Evolutionary conservation across 257 asterid genomes (phyloP).

Genomic region (Solanum appendiculatum): DNA sequence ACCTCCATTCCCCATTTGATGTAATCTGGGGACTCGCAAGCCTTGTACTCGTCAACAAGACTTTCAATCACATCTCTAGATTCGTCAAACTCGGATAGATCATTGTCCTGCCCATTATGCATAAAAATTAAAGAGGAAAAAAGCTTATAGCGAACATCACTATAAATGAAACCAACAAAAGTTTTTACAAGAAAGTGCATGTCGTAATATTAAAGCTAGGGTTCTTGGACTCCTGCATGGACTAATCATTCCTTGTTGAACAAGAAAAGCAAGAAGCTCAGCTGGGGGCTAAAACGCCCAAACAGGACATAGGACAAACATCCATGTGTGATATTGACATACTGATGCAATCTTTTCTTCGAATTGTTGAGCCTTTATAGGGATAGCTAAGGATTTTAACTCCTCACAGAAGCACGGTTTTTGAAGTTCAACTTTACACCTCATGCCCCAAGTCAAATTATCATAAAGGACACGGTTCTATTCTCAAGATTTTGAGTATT

Average conservation of each 20-base stretch:
- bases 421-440: not conserved
- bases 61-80: constrained; percentile 94
- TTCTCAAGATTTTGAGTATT: not conserved
- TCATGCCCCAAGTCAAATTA: not conserved
- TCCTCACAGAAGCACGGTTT: not conserved
- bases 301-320: not conserved
- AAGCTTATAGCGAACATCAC: not conserved
- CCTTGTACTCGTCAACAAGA: constrained; percentile 99
- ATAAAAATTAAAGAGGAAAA: not conserved
- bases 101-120: constrained; percentile 66
- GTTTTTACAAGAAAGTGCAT: not conserved
- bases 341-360: not conserved
- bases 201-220: not conserved
- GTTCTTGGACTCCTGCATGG: not conserved
- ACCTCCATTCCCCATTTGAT: constrained; percentile 99
- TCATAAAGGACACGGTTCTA: not conserved
- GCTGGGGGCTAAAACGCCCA: not conserved
- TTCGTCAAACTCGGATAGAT: constrained; percentile 97
- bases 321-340: not conserved
- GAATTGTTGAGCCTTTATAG: not conserved
- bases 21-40: constrained; percentile 99
- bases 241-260: not conserved
- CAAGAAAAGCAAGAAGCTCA: not conserved
- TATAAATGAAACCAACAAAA: not conserved
- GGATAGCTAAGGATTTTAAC: not conserved